Percentiles rank a stretch among this genome's conserved stretches.
Conservation (phyloP, 306 rosid species). For the Mimosa pudica region DNA sequence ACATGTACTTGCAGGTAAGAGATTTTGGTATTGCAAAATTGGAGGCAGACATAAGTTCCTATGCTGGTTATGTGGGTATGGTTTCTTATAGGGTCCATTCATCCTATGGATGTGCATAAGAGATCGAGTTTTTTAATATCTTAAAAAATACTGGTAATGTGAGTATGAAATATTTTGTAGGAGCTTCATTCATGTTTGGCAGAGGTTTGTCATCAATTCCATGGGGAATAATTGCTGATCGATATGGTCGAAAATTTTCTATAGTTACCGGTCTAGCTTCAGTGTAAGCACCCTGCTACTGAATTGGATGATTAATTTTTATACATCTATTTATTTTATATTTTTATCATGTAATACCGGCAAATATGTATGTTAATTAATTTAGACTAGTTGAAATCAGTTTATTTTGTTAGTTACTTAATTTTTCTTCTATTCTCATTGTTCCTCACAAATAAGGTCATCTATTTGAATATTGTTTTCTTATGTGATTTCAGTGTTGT, state of each 20-base stretch:
- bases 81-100: background rate
- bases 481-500: background rate
- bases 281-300: background rate
- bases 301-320: background rate
- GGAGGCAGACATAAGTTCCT: background rate
- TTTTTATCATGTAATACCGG: background rate
- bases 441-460: too few species aligned
- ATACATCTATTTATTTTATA: background rate
- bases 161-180: background rate
- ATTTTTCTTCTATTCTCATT: background rate
- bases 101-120: background rate
- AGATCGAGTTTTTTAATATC: background rate
- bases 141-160: background rate
- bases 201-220: background rate
- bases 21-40: background rate
- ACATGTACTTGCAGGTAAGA: background rate
- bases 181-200: background rate
- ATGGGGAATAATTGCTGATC: conserved; percentile 2
- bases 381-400: background rate
- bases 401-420: background rate
- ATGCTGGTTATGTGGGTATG: conserved; percentile 1
- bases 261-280: background rate
- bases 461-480: background rate
- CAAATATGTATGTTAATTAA: background rate
- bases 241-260: background rate